Percentiles rank a stretch among this genome's conserved stretches.
phyloP scores from a whole-genome alignment of 768 basidiomycete species.

The Boletus rubroflammeus region DNA sequence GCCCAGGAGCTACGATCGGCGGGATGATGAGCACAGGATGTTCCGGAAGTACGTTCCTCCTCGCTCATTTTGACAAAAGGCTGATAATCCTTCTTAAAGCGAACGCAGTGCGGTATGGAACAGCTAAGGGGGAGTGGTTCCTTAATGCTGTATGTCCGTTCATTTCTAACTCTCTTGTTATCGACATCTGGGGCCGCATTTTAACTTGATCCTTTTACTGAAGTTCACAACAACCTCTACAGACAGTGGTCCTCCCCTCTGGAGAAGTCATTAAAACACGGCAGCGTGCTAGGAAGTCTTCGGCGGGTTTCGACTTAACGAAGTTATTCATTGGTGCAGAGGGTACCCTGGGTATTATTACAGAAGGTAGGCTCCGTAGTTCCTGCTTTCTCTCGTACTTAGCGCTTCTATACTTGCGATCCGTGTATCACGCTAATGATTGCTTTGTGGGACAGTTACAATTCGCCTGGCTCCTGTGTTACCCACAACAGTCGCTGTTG shows the following conservation, averaged over 20 bases:
- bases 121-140: conserved; percentile 89
- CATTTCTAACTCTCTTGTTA: not conserved
- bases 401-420: not conserved
- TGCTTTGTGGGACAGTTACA: conserved; percentile 48
- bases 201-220: not conserved
- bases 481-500: conserved; percentile 80
- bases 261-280: conserved; percentile 92
- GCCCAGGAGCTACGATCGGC: conserved; percentile 76
- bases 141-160: conserved; percentile 61
- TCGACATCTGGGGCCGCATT: not conserved
- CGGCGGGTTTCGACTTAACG: conserved; percentile 82
- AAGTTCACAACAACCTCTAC: not conserved
- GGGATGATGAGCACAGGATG: conserved; percentile 88
- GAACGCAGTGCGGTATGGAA: conserved; percentile 83
- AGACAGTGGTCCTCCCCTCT: conserved; percentile 87
- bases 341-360: conserved; percentile 82
- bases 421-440: not conserved
- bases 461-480: conserved; percentile 77
- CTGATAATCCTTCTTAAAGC: conserved; percentile 33
- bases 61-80: conserved; percentile 13
- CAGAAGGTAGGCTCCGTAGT: conserved; percentile 53
- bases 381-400: not conserved
- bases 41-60: conserved; percentile 59
- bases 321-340: conserved; percentile 86
- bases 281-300: conserved; percentile 71